Evolutionary conservation across 441 rosid species (phyloP), one percentile per base, ranked within the genome.

Genomic region (Croton setiger): DNA sequence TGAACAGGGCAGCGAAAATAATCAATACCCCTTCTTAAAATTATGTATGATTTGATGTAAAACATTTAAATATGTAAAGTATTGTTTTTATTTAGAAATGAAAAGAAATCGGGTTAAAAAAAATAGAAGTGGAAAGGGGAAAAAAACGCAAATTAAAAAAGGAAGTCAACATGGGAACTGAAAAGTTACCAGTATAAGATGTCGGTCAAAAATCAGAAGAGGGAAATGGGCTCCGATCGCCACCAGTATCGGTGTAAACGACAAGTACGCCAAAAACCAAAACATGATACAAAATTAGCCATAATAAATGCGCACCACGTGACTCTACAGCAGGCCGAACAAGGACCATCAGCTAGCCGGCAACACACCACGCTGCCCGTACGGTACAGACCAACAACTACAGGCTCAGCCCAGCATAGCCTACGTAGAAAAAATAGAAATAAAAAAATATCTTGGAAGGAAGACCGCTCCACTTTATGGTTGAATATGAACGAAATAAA

Each of bases 261-360:
- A 27, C 71, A 54, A 43, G 1, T 15, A 48, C 18, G n/a, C 52
- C 52, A 18, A 56, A 59, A 59, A 20, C 14, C 52, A 48, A n/a
- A 17, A 17, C 18, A 48, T 14, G 5, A 48, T 17, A 48, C n/a
- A 48, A 14, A 48, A 48, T 17, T 39, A 5, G 10, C 43, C 43
- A 39, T 9, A 39, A 39, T 7, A 48, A 48, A 53, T 51, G 74
- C 66, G 65, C 61, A 27, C 72, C 72, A 56, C 57, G 69, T 69
- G 73, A 18, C 31, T 27, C 66, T 35, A 5, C 27, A 13, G 52
- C 10, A 37, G 0, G 9, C 3, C 20, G 17, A 54, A 2, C 1
- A 47, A 48, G 43, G 43, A 48, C 51, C 21, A 64, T 47, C 43
- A 21, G 4, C 48, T 45, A 44, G 63, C 63, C 63, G 63, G 63